Evolutionary conservation across 2,329 filamentous ascomycete species (phyloP).

Genomic region (Fusarium nelsonii): DNA sequence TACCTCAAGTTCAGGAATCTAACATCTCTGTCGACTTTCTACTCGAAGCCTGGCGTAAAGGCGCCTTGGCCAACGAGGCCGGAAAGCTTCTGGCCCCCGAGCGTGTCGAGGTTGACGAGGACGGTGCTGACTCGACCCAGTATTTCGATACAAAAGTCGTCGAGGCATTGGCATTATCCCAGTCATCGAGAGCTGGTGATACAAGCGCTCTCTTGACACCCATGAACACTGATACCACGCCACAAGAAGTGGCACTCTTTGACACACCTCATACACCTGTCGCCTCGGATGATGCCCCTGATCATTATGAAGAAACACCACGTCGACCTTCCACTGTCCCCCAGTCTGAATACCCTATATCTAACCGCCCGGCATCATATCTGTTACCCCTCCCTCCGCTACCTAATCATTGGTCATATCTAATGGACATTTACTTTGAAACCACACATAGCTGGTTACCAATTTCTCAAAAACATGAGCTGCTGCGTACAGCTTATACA

Average conservation of each 20-base stretch:
- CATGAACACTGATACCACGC: background rate
- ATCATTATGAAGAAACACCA: rapidly evolving
- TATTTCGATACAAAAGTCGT: conserved; percentile 7
- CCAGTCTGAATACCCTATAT: rapidly evolving
- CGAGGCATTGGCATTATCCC: background rate
- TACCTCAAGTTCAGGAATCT: rapidly evolving
- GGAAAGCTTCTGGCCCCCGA: background rate
- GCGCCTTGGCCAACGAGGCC: background rate
- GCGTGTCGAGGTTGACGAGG: background rate
- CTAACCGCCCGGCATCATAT: rapidly evolving
- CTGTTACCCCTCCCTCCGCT: background rate
- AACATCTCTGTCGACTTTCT: background rate
- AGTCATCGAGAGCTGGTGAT: background rate
- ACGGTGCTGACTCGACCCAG: background rate
- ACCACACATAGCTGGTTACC: conserved; percentile 17
- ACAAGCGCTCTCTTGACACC: background rate
- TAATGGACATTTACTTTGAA: conserved; percentile 11
- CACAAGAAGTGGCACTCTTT: background rate
- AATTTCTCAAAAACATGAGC: conserved; percentile 14
- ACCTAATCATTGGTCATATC: conserved; percentile 10
- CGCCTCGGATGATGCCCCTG: no score
- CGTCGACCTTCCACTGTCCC: rapidly evolving
- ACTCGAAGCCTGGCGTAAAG: conserved; percentile 21
- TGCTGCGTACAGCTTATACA: conserved; percentile 8
- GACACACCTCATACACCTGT: background rate